Base-by-base conservation (phyloP, 257 asterid species). In the Verbascum thapsus region DNA sequence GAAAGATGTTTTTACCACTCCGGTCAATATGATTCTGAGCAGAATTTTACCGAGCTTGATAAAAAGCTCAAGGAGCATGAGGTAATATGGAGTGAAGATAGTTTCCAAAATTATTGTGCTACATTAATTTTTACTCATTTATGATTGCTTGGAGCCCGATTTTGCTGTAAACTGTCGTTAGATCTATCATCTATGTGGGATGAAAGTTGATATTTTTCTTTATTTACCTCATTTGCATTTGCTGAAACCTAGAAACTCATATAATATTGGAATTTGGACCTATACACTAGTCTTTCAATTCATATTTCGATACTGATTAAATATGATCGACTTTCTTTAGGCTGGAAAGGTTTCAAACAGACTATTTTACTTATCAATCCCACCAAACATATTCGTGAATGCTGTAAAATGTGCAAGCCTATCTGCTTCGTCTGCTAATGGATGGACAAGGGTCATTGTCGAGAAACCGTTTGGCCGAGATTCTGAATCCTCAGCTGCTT, bases 391-490 rank as follows among this genome's bases (percentile, higher is more conserved):
- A 71, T 92, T 92, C 58, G 76, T 85, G 20, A 80, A 83, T 57
- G 98, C 96, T 43, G 98, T 89, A 67, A 86, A 79, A 77, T 83
- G 97, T 75, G 98, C 97, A 4, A 92, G 96, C 66, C 69, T 73
- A 65, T 89, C 97, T 50, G 95, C 98, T 43, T 88, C 98, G 52
- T 70, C 97, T 39, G 68, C 82, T 45, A 76, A 73, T 70, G 98
- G 98, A 55, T 92, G 97, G 97, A 92, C 97, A 16, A 76, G 98
- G 75, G 96, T 92, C 76, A 92, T 92, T 58, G 97, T 92, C 10
- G 98, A 92, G 85, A 92, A 92, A 81, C 98, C 98, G 53, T 92
- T 92, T 83, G 98, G 98, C 17, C 81, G 97, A 45, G 98, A 92
- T 74, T 85, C 89, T 26, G 98, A 87, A 56, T 89, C 98, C 59